phyloP scores from a whole-genome alignment of 2,329 filamentous ascomycete genomes.

The Claviceps spartinae region DNA sequence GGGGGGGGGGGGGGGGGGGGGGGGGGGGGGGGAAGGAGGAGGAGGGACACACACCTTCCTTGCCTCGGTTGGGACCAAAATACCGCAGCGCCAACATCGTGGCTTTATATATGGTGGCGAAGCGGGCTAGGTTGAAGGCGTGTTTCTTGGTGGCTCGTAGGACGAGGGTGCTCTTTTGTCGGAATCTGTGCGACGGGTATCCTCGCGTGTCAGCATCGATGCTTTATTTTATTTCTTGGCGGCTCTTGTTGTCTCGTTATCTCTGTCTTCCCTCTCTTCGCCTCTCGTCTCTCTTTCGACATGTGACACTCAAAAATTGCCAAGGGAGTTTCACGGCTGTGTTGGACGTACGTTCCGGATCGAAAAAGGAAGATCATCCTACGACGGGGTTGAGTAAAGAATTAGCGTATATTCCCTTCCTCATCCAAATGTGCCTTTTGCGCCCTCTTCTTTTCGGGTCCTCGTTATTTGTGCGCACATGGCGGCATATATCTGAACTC shows the following conservation, averaged over 20 bases:
- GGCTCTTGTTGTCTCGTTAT: background rate
- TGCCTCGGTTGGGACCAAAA: slow-evolving; percentile 42
- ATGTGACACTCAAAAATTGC: background rate
- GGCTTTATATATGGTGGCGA: slow-evolving; percentile 81
- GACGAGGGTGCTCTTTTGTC: slow-evolving; percentile 65
- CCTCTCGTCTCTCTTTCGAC: background rate
- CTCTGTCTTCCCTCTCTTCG: background rate
- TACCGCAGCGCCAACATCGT: slow-evolving; percentile 63
- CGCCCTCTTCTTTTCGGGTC: too few species aligned
- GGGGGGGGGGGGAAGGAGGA: too few species aligned
- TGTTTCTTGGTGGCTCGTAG: slow-evolving; percentile 80
- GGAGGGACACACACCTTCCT: slow-evolving; percentile 31
- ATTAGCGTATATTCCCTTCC: background rate
- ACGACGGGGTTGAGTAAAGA: slow-evolving; percentile 3
- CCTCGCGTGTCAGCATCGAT: too few species aligned
- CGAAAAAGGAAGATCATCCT: slow-evolving; percentile 97
- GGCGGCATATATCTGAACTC: slow-evolving; percentile 14
- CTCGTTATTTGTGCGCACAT: too few species aligned
- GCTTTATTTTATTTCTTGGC: too few species aligned
- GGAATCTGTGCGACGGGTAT: slow-evolving; percentile 34
- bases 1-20: background rate
- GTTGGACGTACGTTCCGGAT: slow-evolving; percentile 56
- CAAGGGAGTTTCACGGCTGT: background rate
- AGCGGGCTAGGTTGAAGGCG: slow-evolving; percentile 80
- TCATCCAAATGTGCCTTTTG: background rate